Evolutionary conservation across 2,329 filamentous ascomycete species (phyloP).

Genomic region (Paecilomyces fulvus): DNA sequence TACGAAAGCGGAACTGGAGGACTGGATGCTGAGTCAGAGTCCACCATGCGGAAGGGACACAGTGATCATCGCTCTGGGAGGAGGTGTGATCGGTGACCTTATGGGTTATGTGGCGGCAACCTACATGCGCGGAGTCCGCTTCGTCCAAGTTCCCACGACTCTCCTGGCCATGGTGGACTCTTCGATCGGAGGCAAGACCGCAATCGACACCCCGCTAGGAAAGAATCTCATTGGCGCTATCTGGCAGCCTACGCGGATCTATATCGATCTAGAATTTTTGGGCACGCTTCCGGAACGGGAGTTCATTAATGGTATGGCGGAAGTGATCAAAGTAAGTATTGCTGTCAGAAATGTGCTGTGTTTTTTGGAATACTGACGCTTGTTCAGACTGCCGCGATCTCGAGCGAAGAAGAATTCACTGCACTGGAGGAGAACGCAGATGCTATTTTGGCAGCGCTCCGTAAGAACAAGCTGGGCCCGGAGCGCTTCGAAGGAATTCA

Average conservation of each 20-base stretch:
- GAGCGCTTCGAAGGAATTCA: slow-evolving; percentile 62
- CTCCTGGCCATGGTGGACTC: slow-evolving; percentile 97
- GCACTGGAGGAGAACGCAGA: slow-evolving; percentile 73
- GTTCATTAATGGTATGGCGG: slow-evolving; percentile 98
- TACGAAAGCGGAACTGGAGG: slow-evolving; percentile 92
- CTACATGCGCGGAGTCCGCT: slow-evolving; percentile 95
- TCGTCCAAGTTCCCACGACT: slow-evolving; percentile 93
- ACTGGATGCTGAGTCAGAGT: slow-evolving; percentile 86
- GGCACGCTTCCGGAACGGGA: slow-evolving; percentile 84
- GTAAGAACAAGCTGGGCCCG: slow-evolving; percentile 46
- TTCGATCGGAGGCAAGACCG: slow-evolving; percentile 95
- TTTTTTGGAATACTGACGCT: slow-evolving; percentile 7
- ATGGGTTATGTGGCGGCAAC: slow-evolving; percentile 95
- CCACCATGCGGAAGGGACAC: slow-evolving; percentile 85
- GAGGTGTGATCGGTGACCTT: slow-evolving; percentile 96
- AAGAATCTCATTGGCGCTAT: slow-evolving; percentile 96
- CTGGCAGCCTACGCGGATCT: slow-evolving; percentile 91
- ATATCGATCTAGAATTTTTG: slow-evolving; percentile 86
- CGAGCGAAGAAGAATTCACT: slow-evolving; percentile 80
- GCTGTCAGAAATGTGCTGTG: background rate
- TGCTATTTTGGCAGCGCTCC: slow-evolving; percentile 64
- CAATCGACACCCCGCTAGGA: slow-evolving; percentile 89
- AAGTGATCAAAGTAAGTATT: slow-evolving; percentile 67
- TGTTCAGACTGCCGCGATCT: slow-evolving; percentile 80
- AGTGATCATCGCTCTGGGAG: slow-evolving; percentile 86